Evolutionary conservation across 805 yeast genomes (phyloP), one percentile per base, ranked within the genome.

Genomic region (Candida xyloterini): DNA sequence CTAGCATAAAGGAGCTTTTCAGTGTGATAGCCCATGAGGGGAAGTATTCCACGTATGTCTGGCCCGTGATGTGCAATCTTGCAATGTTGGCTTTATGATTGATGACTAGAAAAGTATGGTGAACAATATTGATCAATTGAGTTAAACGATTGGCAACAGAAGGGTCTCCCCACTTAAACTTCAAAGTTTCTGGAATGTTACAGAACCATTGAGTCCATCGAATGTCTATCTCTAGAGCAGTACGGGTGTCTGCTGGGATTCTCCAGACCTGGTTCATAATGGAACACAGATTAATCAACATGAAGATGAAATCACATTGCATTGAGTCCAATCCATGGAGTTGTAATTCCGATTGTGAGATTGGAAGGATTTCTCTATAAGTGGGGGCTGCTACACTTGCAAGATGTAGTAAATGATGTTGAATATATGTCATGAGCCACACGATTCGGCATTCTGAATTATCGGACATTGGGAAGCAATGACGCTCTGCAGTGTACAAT

Each of bases 121-220:
- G 84, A 50, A 79, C 79, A 21, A 79, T 68, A 55, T 81, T 81
- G 44, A 83, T 62, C 23, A 76, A 59, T 34, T 82, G 79, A 27
- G 72, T 70, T 50, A 74, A 70, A 39, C 76, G 71, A 27, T 67
- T 65, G 16, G 65, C 51, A 4, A 67, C 57, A 2, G 42, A 30
- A 5, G 23, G 15, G 15, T 40, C 40, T 48, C 76, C 79, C 32
- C 79, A 68, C 7, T 77, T 68, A 52, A 80, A 82, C 39, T 72
- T 75, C 47, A 83, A 63, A 39, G 71, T 71, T 2, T 71, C 64
- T 1, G 90, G 88, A 43, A 84, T 59, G 43, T 72, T 73, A 41
- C 75, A 72, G 63, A 81, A 79, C 90, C 90, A 83, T 34, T 76
- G 70, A 21, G 85, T 84, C 77, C 84, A 73, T 29, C 84, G 70